phyloP scores from a whole-genome alignment of 2,329 filamentous ascomycete species.

The Hysterium pulicare region DNA sequence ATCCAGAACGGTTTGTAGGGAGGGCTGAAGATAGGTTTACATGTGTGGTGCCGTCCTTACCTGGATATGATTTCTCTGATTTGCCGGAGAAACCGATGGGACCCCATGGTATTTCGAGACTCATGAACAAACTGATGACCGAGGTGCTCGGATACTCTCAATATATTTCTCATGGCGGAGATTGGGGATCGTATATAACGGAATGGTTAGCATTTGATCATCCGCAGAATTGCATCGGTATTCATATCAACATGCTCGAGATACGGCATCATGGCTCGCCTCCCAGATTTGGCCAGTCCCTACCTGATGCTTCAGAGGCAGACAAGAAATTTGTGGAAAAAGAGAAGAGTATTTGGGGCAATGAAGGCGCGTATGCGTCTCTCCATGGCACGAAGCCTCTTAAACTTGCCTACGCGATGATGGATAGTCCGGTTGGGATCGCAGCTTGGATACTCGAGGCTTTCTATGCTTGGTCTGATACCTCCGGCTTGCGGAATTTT shows the following conservation, averaged over 20 bases:
- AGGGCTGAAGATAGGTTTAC: no score
- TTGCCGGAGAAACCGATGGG: no score
- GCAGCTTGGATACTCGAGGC: slow-evolving; percentile 4
- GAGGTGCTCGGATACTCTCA: neutral
- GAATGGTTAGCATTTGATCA: neutral
- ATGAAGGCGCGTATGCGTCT: slow-evolving; percentile 2
- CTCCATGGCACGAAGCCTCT: slow-evolving; percentile 1
- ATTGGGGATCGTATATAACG: slow-evolving; percentile 2
- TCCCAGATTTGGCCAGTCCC: neutral
- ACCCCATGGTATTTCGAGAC: no score
- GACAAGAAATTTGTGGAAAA: neutral
- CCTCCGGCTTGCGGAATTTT: neutral
- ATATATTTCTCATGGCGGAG: slow-evolving; percentile 5
- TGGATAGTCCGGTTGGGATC: slow-evolving; percentile 2
- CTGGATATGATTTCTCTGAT: no score
- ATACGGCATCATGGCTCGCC: slow-evolving; percentile 3
- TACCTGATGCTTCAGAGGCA: neutral
- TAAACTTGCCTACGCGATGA: slow-evolving; percentile 5
- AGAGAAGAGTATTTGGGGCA: slow-evolving; percentile 2
- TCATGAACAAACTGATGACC: slow-evolving; percentile 4
- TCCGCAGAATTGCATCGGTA: slow-evolving; percentile 2
- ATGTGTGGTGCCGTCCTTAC: no score
- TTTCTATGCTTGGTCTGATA: slow-evolving; percentile 2
- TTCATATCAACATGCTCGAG: neutral
- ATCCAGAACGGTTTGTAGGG: no score